Conservation (phyloP, 169 alveolate genomes). For the Plasmodium gaboni region DNA sequence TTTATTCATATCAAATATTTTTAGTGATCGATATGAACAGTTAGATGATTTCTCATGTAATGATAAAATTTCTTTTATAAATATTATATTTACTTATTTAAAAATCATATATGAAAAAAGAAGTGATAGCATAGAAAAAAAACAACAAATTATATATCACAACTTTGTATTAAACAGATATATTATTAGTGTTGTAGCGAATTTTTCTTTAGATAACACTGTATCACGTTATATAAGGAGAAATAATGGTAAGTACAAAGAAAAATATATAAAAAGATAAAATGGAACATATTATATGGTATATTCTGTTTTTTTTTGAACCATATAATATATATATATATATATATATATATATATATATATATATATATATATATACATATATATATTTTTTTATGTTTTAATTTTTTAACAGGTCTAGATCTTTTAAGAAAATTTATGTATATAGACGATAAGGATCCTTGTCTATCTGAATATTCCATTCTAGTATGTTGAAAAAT, state of each 20-base stretch:
- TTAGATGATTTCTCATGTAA: slow-evolving; percentile 38
- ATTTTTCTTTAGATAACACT: slow-evolving; percentile 28
- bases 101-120: slow-evolving; percentile 42
- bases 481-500: slow-evolving; percentile 35
- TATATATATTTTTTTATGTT: slow-evolving; percentile 2
- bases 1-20: slow-evolving; percentile 71
- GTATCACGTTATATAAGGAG: slow-evolving; percentile 34
- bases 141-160: slow-evolving; percentile 61
- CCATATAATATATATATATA: neutral
- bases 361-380: neutral
- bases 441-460: slow-evolving; percentile 70
- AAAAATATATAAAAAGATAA: neutral
- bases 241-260: slow-evolving; percentile 33
- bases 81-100: slow-evolving; percentile 37
- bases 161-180: slow-evolving; percentile 68
- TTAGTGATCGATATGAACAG: slow-evolving; percentile 66
- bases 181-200: slow-evolving; percentile 67
- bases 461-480: slow-evolving; percentile 71
- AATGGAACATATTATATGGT: neutral
- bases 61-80: slow-evolving; percentile 61
- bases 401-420: slow-evolving; percentile 14
- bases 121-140: slow-evolving; percentile 37
- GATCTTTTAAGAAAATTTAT: slow-evolving; percentile 52
- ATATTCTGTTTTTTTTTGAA: neutral
- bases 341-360: neutral